Conservation (phyloP, 2,329 filamentous ascomycete genomes). For the Nigrospora sphaerica region DNA sequence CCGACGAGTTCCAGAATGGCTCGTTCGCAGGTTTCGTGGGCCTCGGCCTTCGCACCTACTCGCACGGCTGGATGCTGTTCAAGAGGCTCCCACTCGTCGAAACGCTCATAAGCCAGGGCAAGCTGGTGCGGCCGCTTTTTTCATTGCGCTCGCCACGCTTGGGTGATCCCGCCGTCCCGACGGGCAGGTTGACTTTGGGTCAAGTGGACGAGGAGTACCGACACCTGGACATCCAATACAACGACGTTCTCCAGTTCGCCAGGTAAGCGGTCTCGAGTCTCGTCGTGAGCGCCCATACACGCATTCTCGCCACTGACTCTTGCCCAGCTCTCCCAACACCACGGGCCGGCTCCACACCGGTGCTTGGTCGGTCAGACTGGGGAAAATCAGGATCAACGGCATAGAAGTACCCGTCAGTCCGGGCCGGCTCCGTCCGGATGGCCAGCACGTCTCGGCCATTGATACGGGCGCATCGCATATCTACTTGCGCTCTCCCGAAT, state of each 20-base stretch:
- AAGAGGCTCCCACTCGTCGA: background rate
- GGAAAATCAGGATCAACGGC: background rate
- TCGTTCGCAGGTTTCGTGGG: background rate
- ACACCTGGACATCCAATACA: background rate
- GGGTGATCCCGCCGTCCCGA: background rate
- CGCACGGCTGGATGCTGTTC: background rate
- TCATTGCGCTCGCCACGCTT: background rate
- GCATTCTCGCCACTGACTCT: background rate
- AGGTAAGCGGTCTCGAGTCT: background rate
- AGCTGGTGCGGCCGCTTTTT: conserved; percentile 1
- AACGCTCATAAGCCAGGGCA: background rate
- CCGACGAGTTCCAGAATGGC: background rate
- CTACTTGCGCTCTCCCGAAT: background rate
- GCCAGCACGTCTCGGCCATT: background rate
- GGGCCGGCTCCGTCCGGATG: background rate
- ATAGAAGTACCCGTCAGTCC: background rate
- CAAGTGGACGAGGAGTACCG: background rate
- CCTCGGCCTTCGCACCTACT: background rate
- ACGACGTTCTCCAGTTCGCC: background rate
- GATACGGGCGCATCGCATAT: conserved; percentile 1
- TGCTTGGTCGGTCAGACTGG: background rate
- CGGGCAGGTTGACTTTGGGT: background rate
- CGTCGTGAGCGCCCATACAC: background rate
- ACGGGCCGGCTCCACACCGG: background rate
- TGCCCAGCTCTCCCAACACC: background rate